These are phyloP conservation scores for Mucor irregularis DNA, from an alignment of 371 early-diverging fungal species.

Conservation along the genomic window DNA sequence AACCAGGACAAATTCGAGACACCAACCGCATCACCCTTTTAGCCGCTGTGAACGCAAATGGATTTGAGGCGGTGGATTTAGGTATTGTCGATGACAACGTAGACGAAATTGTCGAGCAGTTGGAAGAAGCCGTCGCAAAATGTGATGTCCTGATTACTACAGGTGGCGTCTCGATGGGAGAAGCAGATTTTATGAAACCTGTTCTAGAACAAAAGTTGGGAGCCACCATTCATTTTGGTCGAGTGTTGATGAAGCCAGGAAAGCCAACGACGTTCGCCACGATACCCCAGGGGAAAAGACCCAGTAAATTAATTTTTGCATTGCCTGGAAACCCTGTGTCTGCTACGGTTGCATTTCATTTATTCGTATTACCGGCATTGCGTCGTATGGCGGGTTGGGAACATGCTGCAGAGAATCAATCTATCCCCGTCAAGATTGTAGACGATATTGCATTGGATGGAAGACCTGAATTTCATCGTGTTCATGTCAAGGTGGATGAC, in stretches of 20 bases:
- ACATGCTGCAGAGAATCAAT: slow-evolving; percentile 38
- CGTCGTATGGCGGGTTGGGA: slow-evolving; percentile 71
- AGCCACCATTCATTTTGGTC: slow-evolving; percentile 84
- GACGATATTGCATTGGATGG: slow-evolving; percentile 65
- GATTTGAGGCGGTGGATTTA: slow-evolving; percentile 71
- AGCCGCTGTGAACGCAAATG: slow-evolving; percentile 62
- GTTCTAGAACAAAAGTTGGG: slow-evolving; percentile 74
- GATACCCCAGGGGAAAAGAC: slow-evolving; percentile 31
- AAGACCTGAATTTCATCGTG: slow-evolving; percentile 88
- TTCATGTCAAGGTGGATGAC: slow-evolving; percentile 35
- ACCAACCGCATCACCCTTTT: slow-evolving; percentile 82
- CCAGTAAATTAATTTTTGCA: slow-evolving; percentile 69
- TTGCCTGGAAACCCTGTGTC: slow-evolving; percentile 95
- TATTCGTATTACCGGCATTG: slow-evolving; percentile 88
- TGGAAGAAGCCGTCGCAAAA: slow-evolving; percentile 56
- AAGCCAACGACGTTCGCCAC: slow-evolving; percentile 95
- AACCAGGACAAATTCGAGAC: slow-evolving; percentile 77
- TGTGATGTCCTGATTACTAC: slow-evolving; percentile 86
- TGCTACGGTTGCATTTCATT: slow-evolving; percentile 82
- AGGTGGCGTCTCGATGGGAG: slow-evolving; percentile 96
- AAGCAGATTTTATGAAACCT: slow-evolving; percentile 87
- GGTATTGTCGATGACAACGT: slow-evolving; percentile 78
- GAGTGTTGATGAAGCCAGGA: slow-evolving; percentile 92
- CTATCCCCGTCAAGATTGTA: slow-evolving; percentile 68
- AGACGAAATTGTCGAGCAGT: slow-evolving; percentile 48